Conservation (phyloP, 2,329 filamentous ascomycete species). For the Xenoacremonium recifei region DNA sequence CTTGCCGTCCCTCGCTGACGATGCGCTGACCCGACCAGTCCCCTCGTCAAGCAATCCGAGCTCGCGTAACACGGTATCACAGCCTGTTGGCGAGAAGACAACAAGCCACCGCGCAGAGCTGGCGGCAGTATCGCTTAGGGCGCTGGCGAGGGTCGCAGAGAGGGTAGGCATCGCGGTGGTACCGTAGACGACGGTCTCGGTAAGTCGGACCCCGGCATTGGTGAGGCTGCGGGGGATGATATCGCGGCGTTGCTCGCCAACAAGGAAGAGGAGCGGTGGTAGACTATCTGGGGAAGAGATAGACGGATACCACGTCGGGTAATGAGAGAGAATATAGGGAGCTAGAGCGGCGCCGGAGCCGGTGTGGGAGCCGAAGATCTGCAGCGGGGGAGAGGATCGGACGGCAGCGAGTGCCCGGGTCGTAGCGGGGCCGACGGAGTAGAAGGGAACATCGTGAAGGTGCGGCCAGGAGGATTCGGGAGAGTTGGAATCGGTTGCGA, state of each 20-base stretch:
- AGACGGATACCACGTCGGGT: conserved; percentile 52
- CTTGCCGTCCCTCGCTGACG: conserved; percentile 31
- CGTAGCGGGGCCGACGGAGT: conserved; percentile 80
- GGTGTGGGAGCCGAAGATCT: conserved; percentile 75
- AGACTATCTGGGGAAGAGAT: conserved; percentile 43
- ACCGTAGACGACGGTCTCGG: conserved; percentile 83
- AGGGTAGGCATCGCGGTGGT: conserved; percentile 83
- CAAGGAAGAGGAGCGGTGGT: conserved; percentile 76
- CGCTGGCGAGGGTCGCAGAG: conserved; percentile 58
- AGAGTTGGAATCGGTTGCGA: conserved; percentile 1
- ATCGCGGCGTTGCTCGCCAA: conserved; percentile 86
- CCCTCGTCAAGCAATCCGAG: conserved; percentile 50
- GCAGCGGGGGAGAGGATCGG: conserved; percentile 46
- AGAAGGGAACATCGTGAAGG: conserved; percentile 60
- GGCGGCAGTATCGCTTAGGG: conserved; percentile 45
- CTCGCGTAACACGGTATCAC: conserved; percentile 56
- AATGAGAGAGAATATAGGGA: conserved; percentile 75
- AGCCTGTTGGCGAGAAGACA: conserved; percentile 68
- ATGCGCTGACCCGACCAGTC: conserved; percentile 38
- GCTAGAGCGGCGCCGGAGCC: conserved; percentile 84
- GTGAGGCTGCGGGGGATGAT: conserved; percentile 83
- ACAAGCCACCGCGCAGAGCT: conserved; percentile 64
- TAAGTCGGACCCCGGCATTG: conserved; percentile 60
- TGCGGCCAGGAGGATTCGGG: conserved; percentile 44
- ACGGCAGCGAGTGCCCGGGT: conserved; percentile 68